Conservation (phyloP, 2,329 filamentous ascomycete species). For the Clonostachys rosea region DNA sequence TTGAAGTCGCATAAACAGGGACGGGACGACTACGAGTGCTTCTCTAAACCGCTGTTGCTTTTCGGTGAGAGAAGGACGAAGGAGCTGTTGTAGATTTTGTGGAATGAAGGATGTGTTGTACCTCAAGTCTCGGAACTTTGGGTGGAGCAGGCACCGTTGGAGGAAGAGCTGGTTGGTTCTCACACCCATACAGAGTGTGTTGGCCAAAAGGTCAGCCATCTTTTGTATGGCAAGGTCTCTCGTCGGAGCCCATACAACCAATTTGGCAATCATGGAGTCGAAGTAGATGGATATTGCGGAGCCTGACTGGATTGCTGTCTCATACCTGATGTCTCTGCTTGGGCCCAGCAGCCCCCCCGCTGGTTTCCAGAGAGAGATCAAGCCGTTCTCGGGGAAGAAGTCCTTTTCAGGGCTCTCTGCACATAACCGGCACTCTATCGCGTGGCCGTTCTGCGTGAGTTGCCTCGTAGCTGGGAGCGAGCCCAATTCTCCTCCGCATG, state of each 20-base stretch:
- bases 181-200: slow-evolving; percentile 33
- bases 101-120: too few species aligned
- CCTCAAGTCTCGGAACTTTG: slow-evolving; percentile 15
- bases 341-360: slow-evolving; percentile 4
- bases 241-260: slow-evolving; percentile 35
- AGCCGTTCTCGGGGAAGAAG: slow-evolving; percentile 28
- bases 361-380: slow-evolving; percentile 22
- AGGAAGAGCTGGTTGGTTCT: slow-evolving; percentile 68
- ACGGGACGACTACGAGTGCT: background rate
- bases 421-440: slow-evolving; percentile 37
- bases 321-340: slow-evolving; percentile 23
- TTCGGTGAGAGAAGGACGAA: too few species aligned
- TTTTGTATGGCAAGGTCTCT: slow-evolving; percentile 24
- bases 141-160: slow-evolving; percentile 59
- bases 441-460: slow-evolving; percentile 22
- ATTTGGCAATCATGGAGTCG: slow-evolving; percentile 40
- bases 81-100: too few species aligned
- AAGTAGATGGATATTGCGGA: slow-evolving; percentile 35
- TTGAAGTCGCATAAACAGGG: background rate
- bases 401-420: slow-evolving; percentile 32
- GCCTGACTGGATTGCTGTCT: slow-evolving; percentile 30
- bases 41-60: slow-evolving; percentile 32
- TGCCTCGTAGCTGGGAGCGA: too few species aligned
- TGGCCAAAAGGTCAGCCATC: slow-evolving; percentile 20
- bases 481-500: slow-evolving; percentile 62